Conservation (phyloP, 2,329 filamentous ascomycete species). For the Lachnellula suecica region DNA sequence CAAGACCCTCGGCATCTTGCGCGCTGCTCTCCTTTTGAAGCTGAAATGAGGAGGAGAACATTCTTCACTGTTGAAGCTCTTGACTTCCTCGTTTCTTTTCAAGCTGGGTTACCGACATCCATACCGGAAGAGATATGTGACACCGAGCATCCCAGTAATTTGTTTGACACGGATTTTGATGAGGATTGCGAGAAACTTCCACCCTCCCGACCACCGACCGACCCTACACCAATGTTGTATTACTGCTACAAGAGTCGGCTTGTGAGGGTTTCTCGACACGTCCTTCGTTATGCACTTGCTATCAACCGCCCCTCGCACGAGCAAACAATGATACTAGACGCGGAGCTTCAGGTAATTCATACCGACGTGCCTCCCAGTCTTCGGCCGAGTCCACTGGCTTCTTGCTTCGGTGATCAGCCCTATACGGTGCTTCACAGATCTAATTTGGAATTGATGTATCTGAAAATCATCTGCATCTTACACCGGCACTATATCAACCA, state of each 20-base stretch:
- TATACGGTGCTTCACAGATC: constrained; percentile 10
- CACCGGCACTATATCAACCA: constrained; percentile 17
- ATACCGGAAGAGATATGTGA: constrained; percentile 62
- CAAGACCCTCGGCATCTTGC: constrained; percentile 48
- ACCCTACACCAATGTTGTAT: constrained; percentile 57
- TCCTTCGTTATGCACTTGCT: constrained; percentile 49
- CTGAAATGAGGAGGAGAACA: constrained; percentile 57
- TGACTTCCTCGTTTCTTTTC: constrained; percentile 63
- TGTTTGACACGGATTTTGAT: constrained; percentile 64
- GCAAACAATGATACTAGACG: constrained; percentile 49
- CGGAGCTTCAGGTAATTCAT: constrained; percentile 44
- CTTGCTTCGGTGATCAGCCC: constrained; percentile 9
- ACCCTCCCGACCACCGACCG: constrained; percentile 50
- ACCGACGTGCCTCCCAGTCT: constrained; percentile 46
- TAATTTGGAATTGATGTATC: constrained; percentile 10
- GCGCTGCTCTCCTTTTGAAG: constrained; percentile 49
- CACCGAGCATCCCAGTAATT: constrained; percentile 57
- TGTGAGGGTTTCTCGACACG: constrained; percentile 47
- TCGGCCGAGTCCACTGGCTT: constrained; percentile 1
- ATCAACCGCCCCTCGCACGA: constrained; percentile 46
- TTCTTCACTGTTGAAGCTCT: constrained; percentile 55
- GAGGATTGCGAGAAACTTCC: constrained; percentile 54
- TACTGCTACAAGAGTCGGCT: constrained; percentile 47
- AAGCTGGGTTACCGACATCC: constrained; percentile 66
- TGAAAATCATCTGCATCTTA: constrained; percentile 12